Percentiles rank a stretch among this genome's conserved stretches.
Conservation (phyloP, 176 grass and related monocot species). For the Eragrostis curvula region DNA sequence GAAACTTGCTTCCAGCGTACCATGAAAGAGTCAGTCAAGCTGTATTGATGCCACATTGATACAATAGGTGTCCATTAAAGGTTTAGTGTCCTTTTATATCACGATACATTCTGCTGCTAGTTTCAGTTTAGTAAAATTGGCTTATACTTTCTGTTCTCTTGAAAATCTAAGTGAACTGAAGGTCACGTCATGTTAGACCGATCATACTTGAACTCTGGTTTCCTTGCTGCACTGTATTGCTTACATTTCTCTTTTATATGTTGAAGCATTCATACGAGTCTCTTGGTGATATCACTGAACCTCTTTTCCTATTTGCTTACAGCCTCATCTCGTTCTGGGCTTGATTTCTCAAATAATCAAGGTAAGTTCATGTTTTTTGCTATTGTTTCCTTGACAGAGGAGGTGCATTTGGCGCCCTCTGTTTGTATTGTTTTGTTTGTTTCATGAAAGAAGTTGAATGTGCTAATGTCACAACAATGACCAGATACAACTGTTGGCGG, state of each 20-base stretch:
- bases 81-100: neutral
- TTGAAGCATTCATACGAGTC: slow-evolving; percentile 2
- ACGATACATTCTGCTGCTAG: neutral
- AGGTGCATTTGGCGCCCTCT: neutral
- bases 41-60: neutral
- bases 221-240: slow-evolving; percentile 26
- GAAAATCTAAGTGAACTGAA: neutral
- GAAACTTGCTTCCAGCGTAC: slow-evolving; percentile 13
- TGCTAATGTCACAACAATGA: slow-evolving; percentile 36
- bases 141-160: neutral
- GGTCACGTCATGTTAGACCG: neutral
- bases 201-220: neutral
- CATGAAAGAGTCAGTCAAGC: slow-evolving; percentile 16
- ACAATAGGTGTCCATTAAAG: neutral
- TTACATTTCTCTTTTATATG: slow-evolving; percentile 20
- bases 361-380: slow-evolving; percentile 39
- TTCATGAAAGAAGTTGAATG: slow-evolving; percentile 20
- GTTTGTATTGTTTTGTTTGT: slow-evolving; percentile 23
- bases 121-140: neutral
- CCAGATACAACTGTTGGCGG: slow-evolving; percentile 95
- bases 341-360: slow-evolving; percentile 99
- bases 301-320: slow-evolving; percentile 38
- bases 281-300: slow-evolving; percentile 21
- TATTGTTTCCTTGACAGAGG: slow-evolving; percentile 35
- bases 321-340: slow-evolving; percentile 96